These are phyloP conservation scores for Epichloe baconii DNA, from an alignment of 2,329 filamentous ascomycete species.

Conservation along the genomic window DNA sequence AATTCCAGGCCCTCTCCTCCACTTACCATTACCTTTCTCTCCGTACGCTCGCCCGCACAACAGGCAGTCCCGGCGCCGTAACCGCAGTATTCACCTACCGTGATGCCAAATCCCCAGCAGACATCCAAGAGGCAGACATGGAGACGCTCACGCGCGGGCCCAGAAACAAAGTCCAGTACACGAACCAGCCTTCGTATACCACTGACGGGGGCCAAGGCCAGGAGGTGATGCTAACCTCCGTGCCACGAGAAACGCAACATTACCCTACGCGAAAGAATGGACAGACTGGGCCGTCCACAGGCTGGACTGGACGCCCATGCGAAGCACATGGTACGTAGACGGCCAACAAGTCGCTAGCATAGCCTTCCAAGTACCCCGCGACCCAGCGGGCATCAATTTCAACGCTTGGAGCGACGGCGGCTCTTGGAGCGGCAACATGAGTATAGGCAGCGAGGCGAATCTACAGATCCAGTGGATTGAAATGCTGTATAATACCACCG, in stretches of 20 bases:
- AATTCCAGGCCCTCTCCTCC: constrained; percentile 27
- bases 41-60: constrained; percentile 38
- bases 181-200: constrained; percentile 44
- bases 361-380: constrained; percentile 40
- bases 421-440: constrained; percentile 47
- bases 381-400: constrained; percentile 38
- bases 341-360: constrained; percentile 36
- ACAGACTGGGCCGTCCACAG: constrained; percentile 45
- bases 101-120: constrained; percentile 19
- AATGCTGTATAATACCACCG: constrained; percentile 38
- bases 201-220: constrained; percentile 8
- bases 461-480: constrained; percentile 52
- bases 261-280: constrained; percentile 32
- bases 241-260: constrained; percentile 34
- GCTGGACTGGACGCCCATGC: constrained; percentile 16
- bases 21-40: constrained; percentile 22
- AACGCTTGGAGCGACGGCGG: constrained; percentile 51
- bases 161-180: constrained; percentile 36
- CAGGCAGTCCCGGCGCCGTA: constrained; percentile 33
- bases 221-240: constrained; percentile 30
- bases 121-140: constrained; percentile 27
- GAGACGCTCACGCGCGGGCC: constrained; percentile 38
- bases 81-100: constrained; percentile 42
- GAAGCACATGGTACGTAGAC: constrained; percentile 44
- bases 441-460: constrained; percentile 31